Conservation (phyloP, 345 rosid genomes). For the Moringa oleifera region DNA sequence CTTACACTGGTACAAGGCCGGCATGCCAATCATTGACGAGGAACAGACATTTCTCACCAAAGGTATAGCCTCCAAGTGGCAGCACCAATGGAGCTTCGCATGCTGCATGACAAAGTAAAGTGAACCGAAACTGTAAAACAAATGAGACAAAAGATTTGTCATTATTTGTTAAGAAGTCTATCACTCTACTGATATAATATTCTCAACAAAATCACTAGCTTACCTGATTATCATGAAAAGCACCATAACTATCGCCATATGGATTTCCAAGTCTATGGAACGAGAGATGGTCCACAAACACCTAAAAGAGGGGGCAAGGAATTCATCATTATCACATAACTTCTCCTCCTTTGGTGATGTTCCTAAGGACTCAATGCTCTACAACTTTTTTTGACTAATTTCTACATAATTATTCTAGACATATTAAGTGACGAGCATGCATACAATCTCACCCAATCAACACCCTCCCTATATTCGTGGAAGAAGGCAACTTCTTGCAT, state of each 20-base stretch:
- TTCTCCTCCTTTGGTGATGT: not conserved
- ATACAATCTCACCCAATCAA: conserved; percentile 75
- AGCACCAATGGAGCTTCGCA: conserved; percentile 96
- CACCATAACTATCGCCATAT: conserved; percentile 77
- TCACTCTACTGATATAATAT: not conserved
- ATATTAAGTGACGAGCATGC: not conserved
- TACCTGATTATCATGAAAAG: conserved; percentile 96
- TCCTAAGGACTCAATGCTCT: conserved; percentile 6
- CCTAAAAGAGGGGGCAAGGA: conserved; percentile 33
- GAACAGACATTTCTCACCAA: conserved; percentile 87
- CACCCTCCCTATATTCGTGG: conserved; percentile 85
- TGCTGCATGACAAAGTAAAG: conserved; percentile 92
- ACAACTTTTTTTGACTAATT: not conserved
- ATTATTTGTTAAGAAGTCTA: conserved; percentile 14
- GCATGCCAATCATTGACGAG: conserved; percentile 99
- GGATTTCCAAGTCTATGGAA: conserved; percentile 94
- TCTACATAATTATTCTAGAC: not conserved
- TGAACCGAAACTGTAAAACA: conserved; percentile 84
- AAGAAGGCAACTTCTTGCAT: conserved; percentile 75
- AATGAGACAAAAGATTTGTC: conserved; percentile 20
- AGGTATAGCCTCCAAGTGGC: conserved; percentile 87
- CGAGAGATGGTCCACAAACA: conserved; percentile 79
- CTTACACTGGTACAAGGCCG: conserved; percentile 91
- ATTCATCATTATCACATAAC: conserved; percentile 1
- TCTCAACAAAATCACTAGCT: conserved; percentile 7